Base-by-base conservation (phyloP, 805 yeast genomes). In the Naumovozyma castellii region DNA sequence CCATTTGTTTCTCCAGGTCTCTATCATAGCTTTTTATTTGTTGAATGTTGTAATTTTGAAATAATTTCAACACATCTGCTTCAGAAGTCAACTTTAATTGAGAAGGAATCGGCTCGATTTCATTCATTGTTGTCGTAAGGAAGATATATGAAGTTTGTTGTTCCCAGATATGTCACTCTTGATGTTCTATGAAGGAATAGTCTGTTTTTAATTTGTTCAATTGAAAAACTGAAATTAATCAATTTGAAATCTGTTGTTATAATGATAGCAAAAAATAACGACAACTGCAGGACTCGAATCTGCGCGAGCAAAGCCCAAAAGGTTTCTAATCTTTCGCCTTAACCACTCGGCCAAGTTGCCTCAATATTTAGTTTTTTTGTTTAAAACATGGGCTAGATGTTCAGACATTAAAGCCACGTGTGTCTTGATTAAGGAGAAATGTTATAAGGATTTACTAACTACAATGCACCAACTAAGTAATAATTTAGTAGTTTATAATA, bases 281-380 rank as follows among this genome's bases (percentile, higher is more conserved):
- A 74, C 80, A 75, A 71, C 80, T 71, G 78, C 81, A 75, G 80
- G 81, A 75, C 61, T 75, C 78, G 81, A 75, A 74, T 73, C 74
- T 69, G 73, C 71, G 74, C 74, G 73, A 73, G 73, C 66, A 68
- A 67, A 63, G 68, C 73, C 75, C 74, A 70, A 70, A 68, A 69
- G 74, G 69, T 70, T 67, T 67, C 73, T 67, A 68, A 69, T 72
- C 77, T 72, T 71, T 71, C 76, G 75, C 78, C 76, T 72, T 72
- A 72, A 72, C 76, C 77, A 68, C 77, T 72, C 76, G 78, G 78
- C 75, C 76, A 72, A 65, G 64, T 60, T 65, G 69, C 68, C 69
- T 19, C 18, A 17, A 8, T 22, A 22, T 22, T 22, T 22, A 8
- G 12, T 22, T 22, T 22, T 22, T 22, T 22, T n/a, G n/a, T n/a